Conservation (phyloP, 2,329 filamentous ascomycete species). For the Trichophyton mentagrophytes region DNA sequence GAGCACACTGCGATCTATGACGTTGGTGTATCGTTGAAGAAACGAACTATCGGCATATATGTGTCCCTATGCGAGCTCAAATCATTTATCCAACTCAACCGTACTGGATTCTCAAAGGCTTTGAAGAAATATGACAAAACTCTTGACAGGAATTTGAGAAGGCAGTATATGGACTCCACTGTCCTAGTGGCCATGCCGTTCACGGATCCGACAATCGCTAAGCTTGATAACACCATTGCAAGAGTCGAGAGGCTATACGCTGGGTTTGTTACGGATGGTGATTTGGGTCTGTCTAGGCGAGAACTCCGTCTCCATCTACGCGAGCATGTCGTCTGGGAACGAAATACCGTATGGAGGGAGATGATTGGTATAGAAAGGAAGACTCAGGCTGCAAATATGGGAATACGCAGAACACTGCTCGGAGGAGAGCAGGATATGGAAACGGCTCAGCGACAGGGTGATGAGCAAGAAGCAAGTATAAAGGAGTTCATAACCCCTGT, state of each 20-base stretch:
- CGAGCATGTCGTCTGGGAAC: slow-evolving; percentile 97
- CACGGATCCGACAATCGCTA: slow-evolving; percentile 54
- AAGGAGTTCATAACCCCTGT: slow-evolving; percentile 69
- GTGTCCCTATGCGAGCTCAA: slow-evolving; percentile 91
- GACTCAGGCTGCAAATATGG: slow-evolving; percentile 84
- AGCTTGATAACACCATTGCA: slow-evolving; percentile 57
- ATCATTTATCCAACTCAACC: slow-evolving; percentile 90
- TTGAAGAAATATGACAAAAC: slow-evolving; percentile 99
- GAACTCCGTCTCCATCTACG: slow-evolving; percentile 81
- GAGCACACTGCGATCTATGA: slow-evolving; percentile 59
- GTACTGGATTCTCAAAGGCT: slow-evolving; percentile 90
- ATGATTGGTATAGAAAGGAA: slow-evolving; percentile 97
- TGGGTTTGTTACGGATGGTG: slow-evolving; percentile 67
- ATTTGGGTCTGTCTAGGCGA: slow-evolving; percentile 61
- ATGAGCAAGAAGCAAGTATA: slow-evolving; percentile 53
- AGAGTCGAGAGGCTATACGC: slow-evolving; percentile 71
- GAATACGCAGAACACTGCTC: slow-evolving; percentile 62
- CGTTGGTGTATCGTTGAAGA: slow-evolving; percentile 75
- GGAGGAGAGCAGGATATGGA: slow-evolving; percentile 58
- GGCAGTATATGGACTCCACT: slow-evolving; percentile 57
- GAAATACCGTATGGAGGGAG: slow-evolving; percentile 97
- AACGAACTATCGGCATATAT: slow-evolving; percentile 73
- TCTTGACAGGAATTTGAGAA: slow-evolving; percentile 66
- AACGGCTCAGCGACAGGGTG: slow-evolving; percentile 66
- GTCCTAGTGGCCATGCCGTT: slow-evolving; percentile 78